Evolutionary conservation across 768 basidiomycete genomes (phyloP).

Genomic region (Auriscalpium orientale): DNA sequence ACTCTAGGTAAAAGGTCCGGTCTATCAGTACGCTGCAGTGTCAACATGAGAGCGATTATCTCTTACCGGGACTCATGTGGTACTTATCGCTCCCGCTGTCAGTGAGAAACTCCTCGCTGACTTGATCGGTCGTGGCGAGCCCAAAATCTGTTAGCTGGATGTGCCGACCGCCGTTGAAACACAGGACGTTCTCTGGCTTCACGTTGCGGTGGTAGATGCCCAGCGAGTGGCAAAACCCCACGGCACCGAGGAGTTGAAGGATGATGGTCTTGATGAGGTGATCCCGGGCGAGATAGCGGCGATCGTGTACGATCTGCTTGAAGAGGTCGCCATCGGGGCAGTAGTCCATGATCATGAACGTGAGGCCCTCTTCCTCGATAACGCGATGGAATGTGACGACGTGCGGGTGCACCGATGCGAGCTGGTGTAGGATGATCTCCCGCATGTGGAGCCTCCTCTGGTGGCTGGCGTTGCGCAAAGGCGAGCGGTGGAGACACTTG

Average conservation of each 20-base stretch:
- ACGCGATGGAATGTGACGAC: conserved; percentile 88
- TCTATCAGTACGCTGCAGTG: conserved; percentile 15
- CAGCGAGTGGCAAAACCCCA: conserved; percentile 85
- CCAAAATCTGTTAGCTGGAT: conserved; percentile 95
- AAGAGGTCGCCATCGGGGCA: conserved; percentile 89
- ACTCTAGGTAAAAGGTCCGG: too few species aligned
- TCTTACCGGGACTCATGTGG: conserved; percentile 91
- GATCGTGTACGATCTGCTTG: conserved; percentile 73
- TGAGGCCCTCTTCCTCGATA: conserved; percentile 71
- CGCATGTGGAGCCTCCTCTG: conserved; percentile 71
- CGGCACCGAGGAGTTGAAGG: conserved; percentile 87
- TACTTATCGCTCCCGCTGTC: conserved; percentile 98
- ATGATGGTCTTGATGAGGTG: conserved; percentile 83
- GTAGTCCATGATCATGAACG: conserved; percentile 92
- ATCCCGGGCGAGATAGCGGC: conserved; percentile 79
- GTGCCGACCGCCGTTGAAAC: conserved; percentile 66
- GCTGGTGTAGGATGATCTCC: conserved; percentile 77
- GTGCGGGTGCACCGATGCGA: conserved; percentile 68
- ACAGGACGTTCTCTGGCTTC: conserved; percentile 94
- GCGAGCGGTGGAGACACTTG: conserved; percentile 73
- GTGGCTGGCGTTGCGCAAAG: conserved; percentile 39
- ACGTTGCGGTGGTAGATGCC: conserved; percentile 96
- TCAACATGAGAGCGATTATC: conserved; percentile 9
- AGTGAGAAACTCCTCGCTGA: conserved; percentile 84
- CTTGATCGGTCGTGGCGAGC: conserved; percentile 79